Evolutionary conservation across 768 basidiomycete species (phyloP).

Genomic region (Artomyces pyxidatus): DNA sequence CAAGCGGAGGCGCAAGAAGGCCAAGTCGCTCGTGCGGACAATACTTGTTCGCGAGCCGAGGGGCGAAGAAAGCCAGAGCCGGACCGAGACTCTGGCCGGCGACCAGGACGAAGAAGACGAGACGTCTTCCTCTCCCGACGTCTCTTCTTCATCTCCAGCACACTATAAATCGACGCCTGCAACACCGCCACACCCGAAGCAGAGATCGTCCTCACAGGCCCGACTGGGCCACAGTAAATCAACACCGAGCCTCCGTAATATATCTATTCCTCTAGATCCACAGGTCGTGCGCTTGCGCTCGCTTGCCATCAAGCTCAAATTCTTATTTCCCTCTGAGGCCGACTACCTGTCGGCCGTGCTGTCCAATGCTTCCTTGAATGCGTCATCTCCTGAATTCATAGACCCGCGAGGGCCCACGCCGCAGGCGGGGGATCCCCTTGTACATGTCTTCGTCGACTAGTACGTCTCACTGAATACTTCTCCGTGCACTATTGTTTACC

Average conservation of each 20-base stretch:
- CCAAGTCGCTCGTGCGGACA: slow-evolving; percentile 10
- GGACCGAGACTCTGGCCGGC: slow-evolving; percentile 4
- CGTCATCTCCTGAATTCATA: slow-evolving; percentile 22
- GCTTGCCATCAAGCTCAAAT: slow-evolving; percentile 47
- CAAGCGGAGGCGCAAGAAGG: slow-evolving; percentile 26
- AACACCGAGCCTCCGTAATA: slow-evolving; percentile 35
- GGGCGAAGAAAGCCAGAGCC: slow-evolving; percentile 8
- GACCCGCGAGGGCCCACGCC: slow-evolving; percentile 31
- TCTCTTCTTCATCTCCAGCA: slow-evolving; percentile 19
- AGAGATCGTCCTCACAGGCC: slow-evolving; percentile 10
- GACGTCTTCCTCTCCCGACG: slow-evolving; percentile 21
- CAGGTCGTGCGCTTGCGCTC: slow-evolving; percentile 42
- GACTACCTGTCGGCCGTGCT: slow-evolving; percentile 22
- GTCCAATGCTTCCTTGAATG: slow-evolving; percentile 18
- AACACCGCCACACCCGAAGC: slow-evolving; percentile 15
- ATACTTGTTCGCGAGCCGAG: slow-evolving; percentile 4
- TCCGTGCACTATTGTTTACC: slow-evolving; percentile 6
- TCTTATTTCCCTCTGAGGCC: slow-evolving; percentile 47
- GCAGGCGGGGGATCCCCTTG: slow-evolving; percentile 23
- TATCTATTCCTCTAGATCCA: slow-evolving; percentile 35
- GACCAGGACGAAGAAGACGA: slow-evolving; percentile 18
- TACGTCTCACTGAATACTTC: slow-evolving; percentile 23
- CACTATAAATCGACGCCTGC: slow-evolving; percentile 23
- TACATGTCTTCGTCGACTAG: slow-evolving; percentile 51
- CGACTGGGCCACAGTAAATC: slow-evolving; percentile 38